Evolutionary conservation across 371 early-diverging fungal species (phyloP).

Genomic region (Mucor piriformis): DNA sequence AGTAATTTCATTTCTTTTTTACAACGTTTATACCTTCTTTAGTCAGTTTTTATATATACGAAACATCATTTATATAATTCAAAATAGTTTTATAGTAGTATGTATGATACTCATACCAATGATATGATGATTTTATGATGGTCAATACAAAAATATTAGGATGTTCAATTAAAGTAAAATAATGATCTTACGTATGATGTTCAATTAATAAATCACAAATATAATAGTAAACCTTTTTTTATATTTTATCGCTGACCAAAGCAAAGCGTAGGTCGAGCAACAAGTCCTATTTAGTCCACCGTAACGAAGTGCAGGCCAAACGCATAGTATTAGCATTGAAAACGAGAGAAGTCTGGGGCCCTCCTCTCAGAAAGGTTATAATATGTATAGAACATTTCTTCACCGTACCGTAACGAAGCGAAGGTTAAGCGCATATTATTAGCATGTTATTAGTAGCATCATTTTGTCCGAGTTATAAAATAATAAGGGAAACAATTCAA

Average conservation of each 20-base stretch:
- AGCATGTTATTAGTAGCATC: no score
- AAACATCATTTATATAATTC: slow-evolving; percentile 16
- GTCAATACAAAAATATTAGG: slow-evolving; percentile 5
- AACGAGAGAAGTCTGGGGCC: slow-evolving; percentile 7
- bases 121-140: slow-evolving; percentile 18
- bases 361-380: slow-evolving; percentile 6
- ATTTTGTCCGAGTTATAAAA: not conserved
- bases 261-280: slow-evolving; percentile 1
- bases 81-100: slow-evolving; percentile 17
- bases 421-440: slow-evolving; percentile 4
- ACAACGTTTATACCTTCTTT: slow-evolving; percentile 18
- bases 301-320: no score
- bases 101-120: slow-evolving; percentile 16
- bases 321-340: not conserved
- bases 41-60: slow-evolving; percentile 16
- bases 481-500: not conserved
- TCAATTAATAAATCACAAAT: slow-evolving; percentile 19
- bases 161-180: slow-evolving; percentile 13
- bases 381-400: slow-evolving; percentile 11
- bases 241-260: slow-evolving; percentile 19
- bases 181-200: slow-evolving; percentile 16
- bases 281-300: no score
- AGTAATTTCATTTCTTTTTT: slow-evolving; percentile 15
- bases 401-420: slow-evolving; percentile 3
- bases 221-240: slow-evolving; percentile 16